Conservation (phyloP, 2,329 filamentous ascomycete genomes). For the Arthroderma uncinatum region DNA sequence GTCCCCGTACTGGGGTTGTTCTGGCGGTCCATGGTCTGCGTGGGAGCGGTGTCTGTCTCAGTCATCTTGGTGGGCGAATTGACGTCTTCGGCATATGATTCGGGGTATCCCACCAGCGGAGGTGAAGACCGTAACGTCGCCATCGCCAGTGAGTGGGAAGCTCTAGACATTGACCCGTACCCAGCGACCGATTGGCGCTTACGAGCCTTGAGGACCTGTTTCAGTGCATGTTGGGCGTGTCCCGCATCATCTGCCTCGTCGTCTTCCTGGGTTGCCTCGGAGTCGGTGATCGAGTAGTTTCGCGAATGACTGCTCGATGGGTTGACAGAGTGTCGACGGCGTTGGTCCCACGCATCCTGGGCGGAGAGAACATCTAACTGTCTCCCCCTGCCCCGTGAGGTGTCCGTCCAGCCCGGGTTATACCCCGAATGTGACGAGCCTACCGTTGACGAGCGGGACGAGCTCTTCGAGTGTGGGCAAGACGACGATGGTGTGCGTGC, state of each 20-base stretch:
- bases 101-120: constrained; percentile 28
- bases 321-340: constrained; percentile 22
- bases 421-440: constrained; percentile 32
- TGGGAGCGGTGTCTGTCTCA: constrained; percentile 38
- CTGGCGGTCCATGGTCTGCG: constrained; percentile 44
- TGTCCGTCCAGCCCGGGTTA: constrained; percentile 29
- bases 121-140: constrained; percentile 33
- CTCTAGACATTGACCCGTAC: constrained; percentile 21
- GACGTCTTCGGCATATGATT: constrained; percentile 29
- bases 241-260: constrained; percentile 22
- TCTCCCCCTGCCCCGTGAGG: constrained; percentile 20
- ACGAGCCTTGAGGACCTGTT: constrained; percentile 31
- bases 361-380: constrained; percentile 19
- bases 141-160: constrained; percentile 25
- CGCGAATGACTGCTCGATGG: constrained; percentile 19
- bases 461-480: constrained; percentile 35
- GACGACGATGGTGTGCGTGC: constrained; percentile 28
- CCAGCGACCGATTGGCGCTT: constrained; percentile 17
- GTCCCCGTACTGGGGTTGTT: constrained; percentile 43
- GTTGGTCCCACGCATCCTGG: constrained; percentile 24
- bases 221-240: constrained; percentile 38
- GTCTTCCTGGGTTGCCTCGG: constrained; percentile 15
- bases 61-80: constrained; percentile 43
- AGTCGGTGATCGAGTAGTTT: constrained; percentile 17
- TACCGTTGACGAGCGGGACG: constrained; percentile 32